Evolutionary conservation across 1,284 basidiomycete species (phyloP), one percentile per base, ranked within the genome.

Genomic region (Cryptococcus depauperatus): DNA sequence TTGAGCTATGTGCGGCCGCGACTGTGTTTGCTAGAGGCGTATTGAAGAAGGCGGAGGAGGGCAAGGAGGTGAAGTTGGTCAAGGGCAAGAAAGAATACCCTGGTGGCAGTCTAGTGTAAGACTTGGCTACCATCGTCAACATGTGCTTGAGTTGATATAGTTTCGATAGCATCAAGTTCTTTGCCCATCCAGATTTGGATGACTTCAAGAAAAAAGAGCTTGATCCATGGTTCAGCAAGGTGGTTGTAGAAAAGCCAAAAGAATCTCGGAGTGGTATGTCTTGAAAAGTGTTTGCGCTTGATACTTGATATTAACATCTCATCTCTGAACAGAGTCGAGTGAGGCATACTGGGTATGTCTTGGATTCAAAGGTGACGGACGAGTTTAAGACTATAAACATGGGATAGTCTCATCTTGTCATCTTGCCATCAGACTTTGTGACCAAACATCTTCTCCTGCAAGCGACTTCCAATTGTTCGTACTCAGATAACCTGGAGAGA

Each of bases 321-420:
- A 33, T n/a, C 28, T 33, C 41, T 6, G 27, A 27, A n/a, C 43
- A 65, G 67, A 70, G 52, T 65, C 61, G 8, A 64, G 62, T 38
- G 69, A 71, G 51, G 69, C 67, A 10, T 71, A 70, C 47, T 71
- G 58, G 53, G 62, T 71, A 5, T 70, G 68, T 46, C 44, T 68
- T 22, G 69, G 69, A 1, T 71, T 58, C 55, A 64, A 61, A 50
- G 67, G 66, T 10, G 39, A 49, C n/a, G n/a, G n/a, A n/a, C n/a
- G n/a, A n/a, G n/a, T n/a, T n/a, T n/a, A n/a, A n/a, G n/a, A n/a
- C n/a, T n/a, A n/a, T n/a, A n/a, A n/a, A n/a, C n/a, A n/a, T n/a
- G n/a, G n/a, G n/a, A n/a, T n/a, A n/a, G n/a, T n/a, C n/a, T n/a
- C n/a, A n/a, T n/a, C n/a, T n/a, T n/a, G n/a, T n/a, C n/a, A n/a